These are phyloP conservation scores for Hygrophoropsis aurantiaca DNA, from an alignment of 768 basidiomycete species.

Conservation along the genomic window DNA sequence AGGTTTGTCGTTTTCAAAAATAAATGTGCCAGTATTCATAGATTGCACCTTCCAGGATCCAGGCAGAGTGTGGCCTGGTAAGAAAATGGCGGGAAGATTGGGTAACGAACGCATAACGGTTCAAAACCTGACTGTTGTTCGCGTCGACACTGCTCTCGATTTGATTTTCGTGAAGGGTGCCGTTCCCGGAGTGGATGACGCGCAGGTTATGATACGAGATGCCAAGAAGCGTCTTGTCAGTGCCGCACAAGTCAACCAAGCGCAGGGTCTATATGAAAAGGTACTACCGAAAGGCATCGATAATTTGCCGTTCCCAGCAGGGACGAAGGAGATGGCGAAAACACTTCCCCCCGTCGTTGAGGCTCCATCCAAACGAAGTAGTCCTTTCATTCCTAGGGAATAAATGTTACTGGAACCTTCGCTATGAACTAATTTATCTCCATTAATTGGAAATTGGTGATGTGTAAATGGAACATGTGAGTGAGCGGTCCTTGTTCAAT, in stretches of 20 bases:
- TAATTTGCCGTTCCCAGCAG: slow-evolving; percentile 90
- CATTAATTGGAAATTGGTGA: not conserved
- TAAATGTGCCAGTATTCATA: not conserved
- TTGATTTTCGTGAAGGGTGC: slow-evolving; percentile 90
- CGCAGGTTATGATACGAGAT: slow-evolving; percentile 82
- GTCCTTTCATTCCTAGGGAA: slow-evolving; percentile 78
- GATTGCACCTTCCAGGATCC: slow-evolving; percentile 65
- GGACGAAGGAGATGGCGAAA: slow-evolving; percentile 74
- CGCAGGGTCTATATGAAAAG: slow-evolving; percentile 72
- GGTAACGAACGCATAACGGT: slow-evolving; percentile 79
- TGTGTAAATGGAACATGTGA: no score
- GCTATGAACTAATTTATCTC: slow-evolving; percentile 1
- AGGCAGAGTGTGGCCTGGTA: slow-evolving; percentile 93
- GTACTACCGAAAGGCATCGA: slow-evolving; percentile 80
- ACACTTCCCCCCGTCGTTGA: slow-evolving; percentile 63
- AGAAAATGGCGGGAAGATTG: slow-evolving; percentile 97
- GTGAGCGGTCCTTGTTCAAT: no score
- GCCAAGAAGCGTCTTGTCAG: slow-evolving; percentile 84
- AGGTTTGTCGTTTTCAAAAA: slow-evolving; percentile 49
- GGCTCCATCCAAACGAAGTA: slow-evolving; percentile 72
- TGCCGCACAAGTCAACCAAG: slow-evolving; percentile 60
- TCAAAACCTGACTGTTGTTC: slow-evolving; percentile 87
- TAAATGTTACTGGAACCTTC: slow-evolving; percentile 27
- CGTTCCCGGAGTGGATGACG: slow-evolving; percentile 87
- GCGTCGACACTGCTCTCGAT: slow-evolving; percentile 83